Percentiles rank a stretch among this genome's conserved stretches.
Evolutionary conservation across 1,284 basidiomycete species (phyloP).

Genomic region (Binderoboletus segoi): DNA sequence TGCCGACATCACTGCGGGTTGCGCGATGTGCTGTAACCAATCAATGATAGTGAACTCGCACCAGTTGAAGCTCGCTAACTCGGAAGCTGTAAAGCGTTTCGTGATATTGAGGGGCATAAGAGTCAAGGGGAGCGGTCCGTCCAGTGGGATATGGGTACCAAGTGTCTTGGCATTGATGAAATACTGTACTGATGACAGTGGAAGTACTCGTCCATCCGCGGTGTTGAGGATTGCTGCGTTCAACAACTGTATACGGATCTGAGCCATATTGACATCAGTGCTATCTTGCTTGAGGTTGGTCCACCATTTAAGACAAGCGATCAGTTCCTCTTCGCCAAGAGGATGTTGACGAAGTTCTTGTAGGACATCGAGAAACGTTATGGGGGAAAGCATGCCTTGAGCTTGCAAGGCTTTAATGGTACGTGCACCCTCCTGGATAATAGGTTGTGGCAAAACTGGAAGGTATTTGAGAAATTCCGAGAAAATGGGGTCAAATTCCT

Average conservation of each 20-base stretch:
- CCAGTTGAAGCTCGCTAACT: slow-evolving; percentile 79
- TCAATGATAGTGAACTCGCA: slow-evolving; percentile 75
- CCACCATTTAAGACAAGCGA: slow-evolving; percentile 92
- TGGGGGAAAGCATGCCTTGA: slow-evolving; percentile 76
- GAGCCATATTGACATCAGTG: slow-evolving; percentile 39
- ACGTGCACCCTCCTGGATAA: slow-evolving; percentile 62
- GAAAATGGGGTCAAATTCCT: slow-evolving; percentile 78
- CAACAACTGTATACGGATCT: slow-evolving; percentile 64
- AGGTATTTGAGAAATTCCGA: slow-evolving; percentile 80
- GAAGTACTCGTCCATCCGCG: slow-evolving; percentile 54
- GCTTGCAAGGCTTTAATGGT: slow-evolving; percentile 72
- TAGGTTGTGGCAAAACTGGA: slow-evolving; percentile 71
- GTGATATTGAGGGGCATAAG: slow-evolving; percentile 77
- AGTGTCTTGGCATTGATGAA: slow-evolving; percentile 74
- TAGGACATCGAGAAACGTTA: slow-evolving; percentile 87
- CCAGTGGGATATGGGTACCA: slow-evolving; percentile 69
- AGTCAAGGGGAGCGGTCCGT: slow-evolving; percentile 80
- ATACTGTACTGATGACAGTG: slow-evolving; percentile 69
- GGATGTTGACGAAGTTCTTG: slow-evolving; percentile 77
- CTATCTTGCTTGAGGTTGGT: slow-evolving; percentile 60
- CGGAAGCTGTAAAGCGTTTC: slow-evolving; percentile 59
- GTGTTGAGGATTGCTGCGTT: slow-evolving; percentile 67
- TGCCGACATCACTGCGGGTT: slow-evolving; percentile 45
- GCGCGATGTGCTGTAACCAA: slow-evolving; percentile 76
- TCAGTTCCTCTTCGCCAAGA: slow-evolving; percentile 74